Conservation (phyloP, 1,139 yeast species). For the Hyphopichia fennica region DNA sequence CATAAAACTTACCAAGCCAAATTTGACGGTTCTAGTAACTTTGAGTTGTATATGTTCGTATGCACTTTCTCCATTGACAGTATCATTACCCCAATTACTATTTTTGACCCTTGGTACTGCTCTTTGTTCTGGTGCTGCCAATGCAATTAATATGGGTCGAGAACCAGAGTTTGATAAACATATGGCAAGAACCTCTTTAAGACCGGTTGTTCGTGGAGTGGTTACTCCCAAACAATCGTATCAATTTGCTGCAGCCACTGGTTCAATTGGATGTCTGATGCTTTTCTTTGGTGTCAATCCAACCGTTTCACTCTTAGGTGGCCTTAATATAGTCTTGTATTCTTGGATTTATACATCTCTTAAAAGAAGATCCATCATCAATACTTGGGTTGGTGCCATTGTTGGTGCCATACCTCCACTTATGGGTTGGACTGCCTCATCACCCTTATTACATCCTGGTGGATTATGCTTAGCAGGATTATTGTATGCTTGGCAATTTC, state of each 20-base stretch:
- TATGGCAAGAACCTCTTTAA: constrained; percentile 84
- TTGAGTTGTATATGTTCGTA: constrained; percentile 91
- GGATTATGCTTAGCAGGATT: constrained; percentile 94
- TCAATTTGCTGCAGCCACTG: constrained; percentile 72
- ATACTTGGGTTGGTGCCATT: constrained; percentile 98
- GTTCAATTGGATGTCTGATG: constrained; percentile 67
- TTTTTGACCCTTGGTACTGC: constrained; percentile 84
- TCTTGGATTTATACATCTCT: constrained; percentile 90
- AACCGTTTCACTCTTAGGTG: constrained; percentile 76
- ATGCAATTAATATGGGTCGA: constrained; percentile 95
- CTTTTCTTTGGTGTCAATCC: constrained; percentile 83
- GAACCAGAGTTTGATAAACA: constrained; percentile 86
- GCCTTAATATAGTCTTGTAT: constrained; percentile 74
- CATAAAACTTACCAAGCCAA: constrained; percentile 82
- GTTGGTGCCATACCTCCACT: constrained; percentile 98
- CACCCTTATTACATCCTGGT: constrained; percentile 79
- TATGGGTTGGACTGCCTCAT: constrained; percentile 99
- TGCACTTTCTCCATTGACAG: constrained; percentile 84
- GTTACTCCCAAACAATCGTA: constrained; percentile 77
- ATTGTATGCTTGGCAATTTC: constrained; percentile 97
- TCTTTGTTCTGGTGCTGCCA: constrained; percentile 88
- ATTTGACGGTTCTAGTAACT: constrained; percentile 83
- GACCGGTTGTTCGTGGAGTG: constrained; percentile 89
- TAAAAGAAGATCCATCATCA: constrained; percentile 78
- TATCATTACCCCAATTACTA: constrained; percentile 65